Base-by-base conservation (phyloP, 805 yeast species). In the Suhomyces sp. region DNA sequence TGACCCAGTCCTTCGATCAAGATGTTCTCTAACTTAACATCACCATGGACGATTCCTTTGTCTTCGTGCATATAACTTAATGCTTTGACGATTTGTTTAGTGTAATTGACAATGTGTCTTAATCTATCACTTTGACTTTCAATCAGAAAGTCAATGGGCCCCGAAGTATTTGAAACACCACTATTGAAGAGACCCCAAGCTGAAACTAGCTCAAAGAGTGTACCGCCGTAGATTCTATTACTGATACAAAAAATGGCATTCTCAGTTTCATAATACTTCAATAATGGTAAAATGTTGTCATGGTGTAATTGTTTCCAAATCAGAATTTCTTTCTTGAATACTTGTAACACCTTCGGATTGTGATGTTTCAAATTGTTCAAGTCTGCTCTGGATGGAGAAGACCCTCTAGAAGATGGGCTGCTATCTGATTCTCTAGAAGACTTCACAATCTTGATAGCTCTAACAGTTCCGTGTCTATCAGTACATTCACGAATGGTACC, bases 21-120 rank as follows among this genome's bases (percentile, higher is more conserved):
- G 42, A 91, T 84, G 51, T 87, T 87, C 49, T 87, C 96, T 28
- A 87, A 67, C 59, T 87, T 87, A 30, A 87, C 57, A 60, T 87
- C 96, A 2, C 95, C 90, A 50, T 87, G 96, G 6, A 81, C 84
- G 20, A 85, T 68, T 1, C 80, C 76, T 47, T 63, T 61, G 12
- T 56, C 61, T 5, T 70, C 65, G 42, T 72, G 74, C 75, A 88
- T 67, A 53, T 82, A 84, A 33, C 62, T 48, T 9, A 87, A 54
- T 0, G 83, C 90, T 9, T 64, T 55, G 3, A 76, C 70, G 3
- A 88, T 68, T 47, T 84, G 88, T 19, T 57, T 47, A 4, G 73
- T 50, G 46, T 74, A 74, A 13, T 40, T 38, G 8, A 42, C 39
- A 2, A 56, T 54, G 8, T 53, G 47, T n/a, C 53, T 47, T 3